Evolutionary conservation across 176 grass and related monocot species (phyloP).

Genomic region (Pontederia paniculata): DNA sequence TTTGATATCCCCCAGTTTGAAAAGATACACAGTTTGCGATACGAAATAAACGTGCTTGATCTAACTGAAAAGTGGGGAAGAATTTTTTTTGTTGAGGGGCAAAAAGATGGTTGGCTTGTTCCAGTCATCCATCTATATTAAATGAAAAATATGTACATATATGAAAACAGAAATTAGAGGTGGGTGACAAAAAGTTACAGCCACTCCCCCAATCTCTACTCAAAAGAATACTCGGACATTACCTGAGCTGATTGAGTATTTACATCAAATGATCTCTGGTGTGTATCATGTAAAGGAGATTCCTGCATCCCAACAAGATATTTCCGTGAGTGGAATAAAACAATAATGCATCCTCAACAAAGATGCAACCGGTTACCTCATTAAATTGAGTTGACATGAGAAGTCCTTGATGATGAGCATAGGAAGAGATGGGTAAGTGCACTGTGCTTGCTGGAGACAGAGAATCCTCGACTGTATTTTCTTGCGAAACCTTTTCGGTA

Average conservation of each 20-base stretch:
- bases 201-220: no score
- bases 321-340: not conserved
- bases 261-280: slow-evolving; percentile 37
- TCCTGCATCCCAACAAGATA: slow-evolving; percentile 32
- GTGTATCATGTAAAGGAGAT: slow-evolving; percentile 28
- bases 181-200: no score
- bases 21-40: no score
- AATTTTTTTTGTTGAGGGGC: no score
- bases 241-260: slow-evolving; percentile 46
- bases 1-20: no score
- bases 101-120: no score
- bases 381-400: slow-evolving; percentile 26
- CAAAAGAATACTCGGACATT: not conserved
- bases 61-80: no score
- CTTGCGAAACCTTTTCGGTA: slow-evolving; percentile 25
- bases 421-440: slow-evolving; percentile 27
- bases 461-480: slow-evolving; percentile 24
- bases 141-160: no score
- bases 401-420: slow-evolving; percentile 31
- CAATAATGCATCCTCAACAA: slow-evolving; percentile 1
- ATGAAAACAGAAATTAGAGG: no score
- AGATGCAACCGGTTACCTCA: slow-evolving; percentile 30
- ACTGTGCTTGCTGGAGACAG: slow-evolving; percentile 28
- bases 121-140: no score
- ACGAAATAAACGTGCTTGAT: no score